Evolutionary conservation across 306 rosid genomes (phyloP).

Genomic region (Spatholobus suberectus): DNA sequence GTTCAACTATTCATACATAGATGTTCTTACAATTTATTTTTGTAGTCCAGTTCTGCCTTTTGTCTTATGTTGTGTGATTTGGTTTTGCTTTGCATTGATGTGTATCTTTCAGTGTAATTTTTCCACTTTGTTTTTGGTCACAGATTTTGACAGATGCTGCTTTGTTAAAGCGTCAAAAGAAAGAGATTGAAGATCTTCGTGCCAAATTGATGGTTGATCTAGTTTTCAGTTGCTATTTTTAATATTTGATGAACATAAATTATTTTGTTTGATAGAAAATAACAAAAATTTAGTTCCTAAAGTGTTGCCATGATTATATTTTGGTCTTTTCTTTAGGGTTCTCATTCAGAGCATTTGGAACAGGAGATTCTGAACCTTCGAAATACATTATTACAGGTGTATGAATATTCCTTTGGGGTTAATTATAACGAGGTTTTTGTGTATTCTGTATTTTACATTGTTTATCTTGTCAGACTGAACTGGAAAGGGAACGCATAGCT

Average conservation of each 20-base stretch:
- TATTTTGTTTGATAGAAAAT: conserved; percentile 18
- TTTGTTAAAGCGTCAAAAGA: conserved; percentile 92
- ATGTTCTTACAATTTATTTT: neutral
- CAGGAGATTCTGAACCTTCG: conserved; percentile 87
- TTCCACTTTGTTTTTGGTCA: conserved; percentile 26
- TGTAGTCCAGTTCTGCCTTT: conserved; percentile 23
- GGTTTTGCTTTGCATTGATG: conserved; percentile 33
- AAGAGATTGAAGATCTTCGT: conserved; percentile 93
- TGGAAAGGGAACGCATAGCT: conserved; percentile 96
- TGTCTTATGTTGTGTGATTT: conserved; percentile 28
- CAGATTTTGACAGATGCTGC: conserved; percentile 99
- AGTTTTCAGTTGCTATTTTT: conserved; percentile 23
- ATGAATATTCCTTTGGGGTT: conserved; percentile 37
- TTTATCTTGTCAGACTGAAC: conserved; percentile 68
- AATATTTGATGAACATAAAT: neutral
- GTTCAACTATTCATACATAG: conserved; percentile 25
- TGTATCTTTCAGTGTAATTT: conserved; percentile 26
- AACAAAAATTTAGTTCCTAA: neutral
- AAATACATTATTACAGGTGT: conserved; percentile 85
- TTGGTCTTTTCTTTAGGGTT: conserved; percentile 63
- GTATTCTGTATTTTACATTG: conserved; percentile 36
- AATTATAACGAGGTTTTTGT: conserved; percentile 24
- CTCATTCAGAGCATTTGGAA: conserved; percentile 91
- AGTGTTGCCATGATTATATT: conserved; percentile 20
- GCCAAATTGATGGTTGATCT: conserved; percentile 82